Percentiles rank a stretch among this genome's conserved stretches.
Conservation (phyloP, 2,329 filamentous ascomycete species). For the Colletotrichum incanum region DNA sequence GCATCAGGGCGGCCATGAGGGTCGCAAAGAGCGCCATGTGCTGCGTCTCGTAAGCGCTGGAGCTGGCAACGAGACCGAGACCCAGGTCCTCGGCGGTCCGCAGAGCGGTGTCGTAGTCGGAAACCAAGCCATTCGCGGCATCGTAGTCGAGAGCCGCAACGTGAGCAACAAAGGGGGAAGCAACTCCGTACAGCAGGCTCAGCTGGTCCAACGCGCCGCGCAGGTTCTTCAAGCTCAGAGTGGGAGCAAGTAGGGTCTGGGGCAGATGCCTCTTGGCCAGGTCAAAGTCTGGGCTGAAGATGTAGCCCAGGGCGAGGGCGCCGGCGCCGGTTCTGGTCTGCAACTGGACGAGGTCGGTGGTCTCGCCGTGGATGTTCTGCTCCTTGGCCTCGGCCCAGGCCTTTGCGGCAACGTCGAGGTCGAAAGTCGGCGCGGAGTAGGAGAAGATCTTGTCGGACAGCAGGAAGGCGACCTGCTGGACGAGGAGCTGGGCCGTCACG, state of each 20-base stretch:
- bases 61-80: slow-evolving; percentile 86
- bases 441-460: slow-evolving; percentile 98
- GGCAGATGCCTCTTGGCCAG: slow-evolving; percentile 91
- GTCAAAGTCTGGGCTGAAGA: slow-evolving; percentile 98
- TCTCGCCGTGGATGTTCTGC: slow-evolving; percentile 86
- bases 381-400: slow-evolving; percentile 80
- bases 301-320: slow-evolving; percentile 92
- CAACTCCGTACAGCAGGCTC: slow-evolving; percentile 89
- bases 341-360: slow-evolving; percentile 83
- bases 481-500: slow-evolving; percentile 90
- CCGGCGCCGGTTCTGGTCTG: slow-evolving; percentile 93
- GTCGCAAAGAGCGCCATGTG: slow-evolving; percentile 95
- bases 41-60: slow-evolving; percentile 91
- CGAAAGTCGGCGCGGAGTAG: slow-evolving; percentile 94
- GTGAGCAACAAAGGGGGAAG: slow-evolving; percentile 94
- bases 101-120: slow-evolving; percentile 88
- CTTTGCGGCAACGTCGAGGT: slow-evolving; percentile 87
- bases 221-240: slow-evolving; percentile 84
- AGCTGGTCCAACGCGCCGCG: slow-evolving; percentile 92
- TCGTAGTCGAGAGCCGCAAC: slow-evolving; percentile 92
- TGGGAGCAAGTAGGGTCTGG: slow-evolving; percentile 90
- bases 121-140: slow-evolving; percentile 78
- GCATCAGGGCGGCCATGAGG: slow-evolving; percentile 81
- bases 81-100: slow-evolving; percentile 91
- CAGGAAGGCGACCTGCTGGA: slow-evolving; percentile 96